Base-by-base conservation (phyloP, 495 filamentous ascomycete genomes). In the Pyronema omphalodes region DNA sequence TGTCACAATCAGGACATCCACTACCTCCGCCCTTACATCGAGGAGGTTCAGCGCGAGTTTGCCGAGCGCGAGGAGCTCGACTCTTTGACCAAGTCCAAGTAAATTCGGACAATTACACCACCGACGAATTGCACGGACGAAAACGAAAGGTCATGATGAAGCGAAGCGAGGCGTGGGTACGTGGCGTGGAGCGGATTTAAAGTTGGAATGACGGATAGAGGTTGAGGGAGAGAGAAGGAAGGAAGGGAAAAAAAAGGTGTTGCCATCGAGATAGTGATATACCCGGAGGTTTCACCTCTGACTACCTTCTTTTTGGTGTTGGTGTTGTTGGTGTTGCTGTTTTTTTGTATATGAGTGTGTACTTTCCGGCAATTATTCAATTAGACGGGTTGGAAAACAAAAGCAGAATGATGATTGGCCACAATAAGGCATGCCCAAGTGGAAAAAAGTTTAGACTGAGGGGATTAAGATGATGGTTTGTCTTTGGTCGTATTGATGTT, bases 61-160 rank as follows among this genome's bases (percentile, higher is more conserved):
- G 78, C 77, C 66, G 91, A 98, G 75, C 76, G 82, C 63, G 73
- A 73, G 46, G 85, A 88, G 61, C 71, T 98, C 61, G 88, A 96
- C 69, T 76, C 80, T 58, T 74, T 95, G 74, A 71, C 80, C 53
- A 67, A 45, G 47, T 34, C 17, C 37, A 61, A 57, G 49, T 60
- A 60, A 56, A 52, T 54, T 29, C 23, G 23, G 23, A 18, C 39
- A 6, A 43, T 29, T 29, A 29, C 23, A 29, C 23, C 23, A 29
- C 23, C 23, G 5, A 29, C 2, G 23, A 29, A 29, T 29, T 29
- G 23, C 2, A 29, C 23, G 23, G 23, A 29, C 23, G 23, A 29
- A 29, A 29, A 29, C 23, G 23, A 29, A 29, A 29, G 23, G 23
- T 29, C 23, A 29, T 29, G 5, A 29, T 29, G 23, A 29, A 29